Conservation (phyloP, 2,329 filamentous ascomycete genomes). For the Cladophialophora bantiana region DNA sequence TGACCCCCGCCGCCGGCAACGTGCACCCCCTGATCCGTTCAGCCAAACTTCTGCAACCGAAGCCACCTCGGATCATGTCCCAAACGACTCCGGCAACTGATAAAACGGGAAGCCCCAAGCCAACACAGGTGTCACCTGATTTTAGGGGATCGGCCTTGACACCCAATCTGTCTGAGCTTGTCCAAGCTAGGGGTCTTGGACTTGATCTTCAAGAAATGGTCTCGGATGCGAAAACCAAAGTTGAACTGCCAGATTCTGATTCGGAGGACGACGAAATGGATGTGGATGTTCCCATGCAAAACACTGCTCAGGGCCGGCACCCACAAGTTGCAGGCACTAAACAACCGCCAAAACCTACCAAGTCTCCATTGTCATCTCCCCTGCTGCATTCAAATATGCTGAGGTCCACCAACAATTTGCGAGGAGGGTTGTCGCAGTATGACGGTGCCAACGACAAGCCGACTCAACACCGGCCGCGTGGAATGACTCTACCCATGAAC, state of each 20-base stretch:
- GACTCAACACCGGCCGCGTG: constrained; percentile 27
- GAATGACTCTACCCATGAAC: constrained; percentile 30
- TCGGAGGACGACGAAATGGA: constrained; percentile 49
- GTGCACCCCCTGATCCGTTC: constrained; percentile 69
- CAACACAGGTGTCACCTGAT: constrained; percentile 32
- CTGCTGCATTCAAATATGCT: constrained; percentile 50
- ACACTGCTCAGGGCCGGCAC: constrained; percentile 32
- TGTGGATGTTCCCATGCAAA: constrained; percentile 40
- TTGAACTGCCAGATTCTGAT: constrained; percentile 50
- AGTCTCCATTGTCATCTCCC: constrained; percentile 58
- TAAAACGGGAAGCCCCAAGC: not conserved
- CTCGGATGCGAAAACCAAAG: constrained; percentile 59
- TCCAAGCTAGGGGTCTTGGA: constrained; percentile 67
- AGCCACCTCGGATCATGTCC: constrained; percentile 27
- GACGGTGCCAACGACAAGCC: constrained; percentile 19
- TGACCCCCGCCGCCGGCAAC: constrained; percentile 52
- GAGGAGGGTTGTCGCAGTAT: constrained; percentile 19
- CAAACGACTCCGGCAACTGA: not conserved
- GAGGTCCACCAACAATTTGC: constrained; percentile 13
- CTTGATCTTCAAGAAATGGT: constrained; percentile 67
- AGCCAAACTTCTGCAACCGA: constrained; percentile 56
- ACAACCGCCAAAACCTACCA: constrained; percentile 64
- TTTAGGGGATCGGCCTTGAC: constrained; percentile 51
- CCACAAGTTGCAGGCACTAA: constrained; percentile 45
- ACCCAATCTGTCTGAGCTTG: constrained; percentile 71